phyloP scores from a whole-genome alignment of 331 rosid genomes.

The Pyrus hybrid region DNA sequence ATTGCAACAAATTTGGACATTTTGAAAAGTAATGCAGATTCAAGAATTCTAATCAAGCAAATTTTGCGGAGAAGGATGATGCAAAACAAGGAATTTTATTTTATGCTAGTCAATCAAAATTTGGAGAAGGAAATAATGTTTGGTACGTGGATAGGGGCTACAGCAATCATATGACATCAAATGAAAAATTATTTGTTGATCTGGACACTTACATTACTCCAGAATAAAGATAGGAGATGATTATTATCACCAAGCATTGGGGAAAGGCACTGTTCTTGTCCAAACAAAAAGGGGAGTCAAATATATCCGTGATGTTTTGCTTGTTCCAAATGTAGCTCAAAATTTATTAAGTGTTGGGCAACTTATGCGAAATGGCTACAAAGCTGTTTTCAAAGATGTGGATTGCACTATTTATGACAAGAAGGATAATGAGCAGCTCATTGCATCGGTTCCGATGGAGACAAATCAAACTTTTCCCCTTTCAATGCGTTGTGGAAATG shows the following conservation, averaged over 20 bases:
- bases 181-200: neutral
- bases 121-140: neutral
- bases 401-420: no score
- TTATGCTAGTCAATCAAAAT: neutral
- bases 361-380: no score
- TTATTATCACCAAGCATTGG: neutral
- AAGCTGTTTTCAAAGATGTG: no score
- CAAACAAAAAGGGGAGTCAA: neutral
- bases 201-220: neutral
- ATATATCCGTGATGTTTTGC: neutral
- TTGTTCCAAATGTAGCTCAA: neutral
- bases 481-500: neutral
- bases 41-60: neutral
- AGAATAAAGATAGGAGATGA: neutral
- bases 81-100: neutral
- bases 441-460: no score
- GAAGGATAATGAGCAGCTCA: no score
- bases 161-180: neutral
- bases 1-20: neutral
- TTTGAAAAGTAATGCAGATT: neutral
- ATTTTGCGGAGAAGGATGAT: neutral
- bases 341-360: neutral
- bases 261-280: neutral
- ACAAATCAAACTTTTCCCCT: neutral
- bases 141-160: neutral